phyloP scores from a whole-genome alignment of 2,329 filamentous ascomycete species.

The Paradendryphiella salina region DNA sequence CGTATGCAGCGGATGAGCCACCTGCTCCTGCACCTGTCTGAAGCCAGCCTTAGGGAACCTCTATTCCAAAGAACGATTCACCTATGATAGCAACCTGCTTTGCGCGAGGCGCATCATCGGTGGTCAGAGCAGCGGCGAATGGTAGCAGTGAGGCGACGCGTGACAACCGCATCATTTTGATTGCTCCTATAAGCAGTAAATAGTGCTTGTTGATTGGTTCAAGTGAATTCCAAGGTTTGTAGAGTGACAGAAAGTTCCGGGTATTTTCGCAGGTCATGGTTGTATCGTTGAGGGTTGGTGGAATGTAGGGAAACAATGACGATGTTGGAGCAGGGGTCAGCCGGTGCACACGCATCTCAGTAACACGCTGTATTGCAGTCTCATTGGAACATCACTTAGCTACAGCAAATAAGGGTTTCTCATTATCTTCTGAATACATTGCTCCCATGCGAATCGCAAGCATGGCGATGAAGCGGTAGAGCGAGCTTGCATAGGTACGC shows the following conservation, averaged over 20 bases:
- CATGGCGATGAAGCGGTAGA: background rate
- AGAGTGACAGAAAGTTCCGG: slow-evolving; percentile 6
- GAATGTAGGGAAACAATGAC: slow-evolving; percentile 3
- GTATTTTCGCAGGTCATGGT: slow-evolving; percentile 8
- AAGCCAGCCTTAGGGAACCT: slow-evolving; percentile 8
- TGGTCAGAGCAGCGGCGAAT: slow-evolving; percentile 24
- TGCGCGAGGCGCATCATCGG: slow-evolving; percentile 15
- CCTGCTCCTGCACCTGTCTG: slow-evolving; percentile 79
- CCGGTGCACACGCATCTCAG: background rate
- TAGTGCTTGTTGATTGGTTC: background rate
- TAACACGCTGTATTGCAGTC: background rate
- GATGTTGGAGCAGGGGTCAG: slow-evolving; percentile 8
- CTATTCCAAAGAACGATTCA: slow-evolving; percentile 2
- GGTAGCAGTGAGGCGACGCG: slow-evolving; percentile 23
- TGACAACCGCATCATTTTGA: slow-evolving; percentile 19
- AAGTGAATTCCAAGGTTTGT: background rate
- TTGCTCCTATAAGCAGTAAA: background rate
- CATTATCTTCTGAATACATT: background rate
- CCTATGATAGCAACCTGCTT: slow-evolving; percentile 48
- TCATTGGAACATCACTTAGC: background rate
- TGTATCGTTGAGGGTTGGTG: background rate
- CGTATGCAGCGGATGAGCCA: slow-evolving; percentile 84
- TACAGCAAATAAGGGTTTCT: background rate
- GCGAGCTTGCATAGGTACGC: background rate
- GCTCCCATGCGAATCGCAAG: background rate